phyloP scores from a whole-genome alignment of 1,284 basidiomycete genomes.

The Apiotrichum brassicae region DNA sequence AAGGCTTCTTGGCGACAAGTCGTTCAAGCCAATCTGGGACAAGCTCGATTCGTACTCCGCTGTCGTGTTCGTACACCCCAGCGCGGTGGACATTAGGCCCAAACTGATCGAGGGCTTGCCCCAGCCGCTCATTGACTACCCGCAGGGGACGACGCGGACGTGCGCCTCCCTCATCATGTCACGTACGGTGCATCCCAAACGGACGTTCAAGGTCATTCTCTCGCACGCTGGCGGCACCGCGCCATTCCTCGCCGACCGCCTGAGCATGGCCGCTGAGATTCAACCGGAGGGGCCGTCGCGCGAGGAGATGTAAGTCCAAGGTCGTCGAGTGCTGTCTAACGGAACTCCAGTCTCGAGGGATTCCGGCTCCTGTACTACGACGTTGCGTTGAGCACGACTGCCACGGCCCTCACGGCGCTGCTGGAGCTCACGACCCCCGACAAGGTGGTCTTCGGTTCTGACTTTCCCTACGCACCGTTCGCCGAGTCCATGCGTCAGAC shows the following conservation, averaged over 20 bases:
- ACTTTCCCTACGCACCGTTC: conserved; percentile 5
- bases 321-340: neutral
- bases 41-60: conserved; percentile 2
- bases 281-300: neutral
- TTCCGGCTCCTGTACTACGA: conserved; percentile 6
- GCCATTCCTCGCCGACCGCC: conserved; percentile 5
- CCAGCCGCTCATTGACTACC: conserved; percentile 10
- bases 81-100: neutral
- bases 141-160: conserved; percentile 4
- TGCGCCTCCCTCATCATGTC: conserved; percentile 1
- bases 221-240: conserved; percentile 5
- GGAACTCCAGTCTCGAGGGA: neutral
- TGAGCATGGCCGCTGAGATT: neutral
- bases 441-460: conserved; percentile 3
- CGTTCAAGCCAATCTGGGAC: conserved; percentile 8
- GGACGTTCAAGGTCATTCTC: conserved; percentile 6
- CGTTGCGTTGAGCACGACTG: neutral
- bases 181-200: neutral
- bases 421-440: conserved; percentile 2
- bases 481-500: neutral
- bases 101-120: conserved; percentile 1
- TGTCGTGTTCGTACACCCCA: conserved; percentile 6
- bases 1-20: conserved; percentile 1
- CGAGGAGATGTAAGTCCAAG: neutral
- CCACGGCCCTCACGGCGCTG: conserved; percentile 1